A percentile compares a stretch with the other conserved stretches of the same genome.
phyloP scores from a whole-genome alignment of 495 filamentous ascomycete genomes.

The Aspergillus conjunctus region DNA sequence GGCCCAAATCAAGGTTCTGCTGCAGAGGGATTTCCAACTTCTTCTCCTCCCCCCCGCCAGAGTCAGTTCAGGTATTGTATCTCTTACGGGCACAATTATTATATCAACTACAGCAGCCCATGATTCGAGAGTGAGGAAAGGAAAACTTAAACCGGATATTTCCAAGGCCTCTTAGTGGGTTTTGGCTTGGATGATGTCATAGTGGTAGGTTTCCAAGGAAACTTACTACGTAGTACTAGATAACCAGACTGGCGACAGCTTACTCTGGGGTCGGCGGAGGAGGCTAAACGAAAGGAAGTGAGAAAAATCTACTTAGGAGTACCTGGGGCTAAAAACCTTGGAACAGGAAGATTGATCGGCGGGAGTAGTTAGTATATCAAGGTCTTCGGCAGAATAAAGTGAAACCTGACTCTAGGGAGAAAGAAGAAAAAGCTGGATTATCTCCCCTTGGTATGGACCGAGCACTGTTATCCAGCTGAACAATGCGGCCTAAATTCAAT shows the following conservation, averaged over 20 bases:
- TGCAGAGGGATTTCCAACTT: slow-evolving; percentile 14
- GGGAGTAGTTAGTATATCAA: neutral
- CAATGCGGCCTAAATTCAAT: too few species aligned
- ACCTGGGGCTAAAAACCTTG: slow-evolving; percentile 6
- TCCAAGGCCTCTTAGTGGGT: neutral
- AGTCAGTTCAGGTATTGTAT: too few species aligned
- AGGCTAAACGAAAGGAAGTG: too few species aligned
- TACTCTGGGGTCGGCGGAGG: neutral
- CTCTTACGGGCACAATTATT: too few species aligned
- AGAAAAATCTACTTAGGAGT: neutral
- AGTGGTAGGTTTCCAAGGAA: slow-evolving; percentile 14
- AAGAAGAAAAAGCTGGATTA: neutral
- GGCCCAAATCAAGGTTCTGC: slow-evolving; percentile 13
- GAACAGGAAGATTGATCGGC: neutral
- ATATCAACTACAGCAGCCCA: neutral
- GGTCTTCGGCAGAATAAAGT: neutral
- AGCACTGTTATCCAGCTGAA: too few species aligned
- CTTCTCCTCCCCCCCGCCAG: neutral
- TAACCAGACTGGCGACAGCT: neutral
- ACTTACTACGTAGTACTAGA: neutral
- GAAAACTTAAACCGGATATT: neutral
- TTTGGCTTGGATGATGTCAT: slow-evolving; percentile 12
- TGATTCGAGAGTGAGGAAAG: neutral
- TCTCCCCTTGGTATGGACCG: too few species aligned
- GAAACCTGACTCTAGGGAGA: neutral